Evolutionary conservation across 257 asterid genomes (phyloP).

Genomic region (Solanum commersonii): DNA sequence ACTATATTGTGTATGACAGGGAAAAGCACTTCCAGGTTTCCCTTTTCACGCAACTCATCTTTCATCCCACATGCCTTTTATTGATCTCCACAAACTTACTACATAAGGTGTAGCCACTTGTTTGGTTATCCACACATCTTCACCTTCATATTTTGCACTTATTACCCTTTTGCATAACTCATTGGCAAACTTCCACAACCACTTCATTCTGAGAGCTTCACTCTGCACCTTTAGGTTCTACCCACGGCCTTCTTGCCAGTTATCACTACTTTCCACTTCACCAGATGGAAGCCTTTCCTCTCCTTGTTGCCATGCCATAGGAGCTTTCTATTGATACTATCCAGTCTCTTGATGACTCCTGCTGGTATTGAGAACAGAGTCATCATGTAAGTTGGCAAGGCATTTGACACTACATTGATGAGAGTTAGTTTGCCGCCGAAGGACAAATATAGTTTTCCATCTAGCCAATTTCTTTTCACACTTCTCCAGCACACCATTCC

Average conservation of each 20-base stretch:
- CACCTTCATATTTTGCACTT: not conserved
- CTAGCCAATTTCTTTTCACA: not conserved
- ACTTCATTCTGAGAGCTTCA: not conserved
- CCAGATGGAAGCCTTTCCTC: not conserved
- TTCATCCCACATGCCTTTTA: not conserved
- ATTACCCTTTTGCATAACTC: not conserved
- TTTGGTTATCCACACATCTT: not conserved
- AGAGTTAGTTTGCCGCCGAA: not conserved
- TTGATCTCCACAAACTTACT: not conserved
- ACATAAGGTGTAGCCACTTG: not conserved
- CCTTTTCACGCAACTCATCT: not conserved
- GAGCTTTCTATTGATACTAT: not conserved
- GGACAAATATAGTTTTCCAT: not conserved
- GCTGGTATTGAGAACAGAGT: not conserved
- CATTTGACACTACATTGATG: not conserved
- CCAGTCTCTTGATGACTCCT: not conserved
- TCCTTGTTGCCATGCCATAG: not conserved
- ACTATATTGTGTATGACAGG: not conserved
- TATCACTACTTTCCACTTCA: not conserved
- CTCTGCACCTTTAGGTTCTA: not conserved
- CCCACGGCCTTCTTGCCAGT: not conserved
- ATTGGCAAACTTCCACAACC: not conserved
- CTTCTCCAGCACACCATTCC: not conserved
- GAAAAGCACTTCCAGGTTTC: not conserved
- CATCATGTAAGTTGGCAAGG: not conserved